Percentiles rank a stretch among this genome's conserved stretches.
Evolutionary conservation across 2,329 filamentous ascomycete genomes (phyloP).

Genomic region (Aspergillus caelatus): DNA sequence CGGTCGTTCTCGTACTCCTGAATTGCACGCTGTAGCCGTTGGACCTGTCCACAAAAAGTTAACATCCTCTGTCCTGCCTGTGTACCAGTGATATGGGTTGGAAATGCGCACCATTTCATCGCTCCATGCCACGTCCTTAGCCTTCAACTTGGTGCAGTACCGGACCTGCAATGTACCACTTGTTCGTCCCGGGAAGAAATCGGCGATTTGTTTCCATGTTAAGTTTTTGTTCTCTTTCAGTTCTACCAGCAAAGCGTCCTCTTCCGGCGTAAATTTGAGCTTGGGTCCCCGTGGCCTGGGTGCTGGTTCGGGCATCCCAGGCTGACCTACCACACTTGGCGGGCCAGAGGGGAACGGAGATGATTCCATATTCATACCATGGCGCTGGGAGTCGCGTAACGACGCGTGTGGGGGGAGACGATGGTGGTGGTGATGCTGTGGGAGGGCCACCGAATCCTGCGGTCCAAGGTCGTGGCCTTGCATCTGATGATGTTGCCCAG

Average conservation of each 20-base stretch:
- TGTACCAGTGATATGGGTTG: neutral
- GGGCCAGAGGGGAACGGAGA: constrained; percentile 60
- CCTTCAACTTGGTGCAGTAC: constrained; percentile 93
- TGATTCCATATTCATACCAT: constrained; percentile 53
- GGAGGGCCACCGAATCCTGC: constrained; percentile 46
- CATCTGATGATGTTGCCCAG: constrained; percentile 32
- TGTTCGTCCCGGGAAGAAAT: constrained; percentile 89
- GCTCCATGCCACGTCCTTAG: constrained; percentile 90
- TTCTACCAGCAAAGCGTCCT: constrained; percentile 84
- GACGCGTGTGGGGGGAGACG: constrained; percentile 74
- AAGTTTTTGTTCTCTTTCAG: constrained; percentile 93
- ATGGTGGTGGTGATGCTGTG: constrained; percentile 76
- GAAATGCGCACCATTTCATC: constrained; percentile 74
- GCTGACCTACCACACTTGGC: constrained; percentile 83
- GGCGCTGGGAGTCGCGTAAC: constrained; percentile 67
- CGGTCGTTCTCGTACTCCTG: constrained; percentile 64
- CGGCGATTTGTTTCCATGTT: constrained; percentile 96
- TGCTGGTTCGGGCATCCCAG: constrained; percentile 83
- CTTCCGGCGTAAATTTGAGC: constrained; percentile 90
- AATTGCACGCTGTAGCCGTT: constrained; percentile 42
- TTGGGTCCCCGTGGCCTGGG: constrained; percentile 82
- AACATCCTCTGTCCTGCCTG: constrained; percentile 1
- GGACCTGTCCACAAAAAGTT: constrained; percentile 31
- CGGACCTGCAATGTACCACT: constrained; percentile 90
- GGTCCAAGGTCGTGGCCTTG: constrained; percentile 39